Evolutionary conservation across 2,329 filamentous ascomycete genomes (phyloP).

Genomic region (Fusarium nanum): DNA sequence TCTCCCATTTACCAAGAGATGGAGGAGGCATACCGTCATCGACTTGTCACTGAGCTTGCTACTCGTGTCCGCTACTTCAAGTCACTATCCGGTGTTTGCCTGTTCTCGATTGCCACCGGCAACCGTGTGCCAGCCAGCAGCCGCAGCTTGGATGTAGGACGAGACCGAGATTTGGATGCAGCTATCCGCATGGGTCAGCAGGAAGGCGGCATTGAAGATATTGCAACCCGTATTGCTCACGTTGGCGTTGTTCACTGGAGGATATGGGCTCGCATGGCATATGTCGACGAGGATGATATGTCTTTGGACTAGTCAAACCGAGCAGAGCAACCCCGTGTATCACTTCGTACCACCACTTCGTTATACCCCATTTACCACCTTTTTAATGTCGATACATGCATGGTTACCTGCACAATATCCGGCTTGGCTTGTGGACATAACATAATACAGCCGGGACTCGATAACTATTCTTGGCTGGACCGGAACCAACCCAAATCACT

Average conservation of each 20-base stretch:
- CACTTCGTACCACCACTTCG: conserved; percentile 24
- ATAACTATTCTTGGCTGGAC: conserved; percentile 33
- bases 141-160: conserved; percentile 50
- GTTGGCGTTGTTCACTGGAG: conserved; percentile 89
- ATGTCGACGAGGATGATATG: conserved; percentile 61
- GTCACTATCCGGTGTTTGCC: conserved; percentile 62
- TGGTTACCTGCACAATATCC: conserved; percentile 18
- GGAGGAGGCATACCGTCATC: conserved; percentile 62
- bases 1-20: conserved; percentile 61
- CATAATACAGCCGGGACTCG: conserved; percentile 8
- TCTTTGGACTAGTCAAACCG: conserved; percentile 45
- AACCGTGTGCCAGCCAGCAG: conserved; percentile 57
- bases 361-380: conserved; percentile 35
- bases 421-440: conserved; percentile 12
- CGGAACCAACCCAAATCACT: conserved; percentile 13
- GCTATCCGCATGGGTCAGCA: conserved; percentile 59
- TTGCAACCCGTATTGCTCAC: conserved; percentile 83
- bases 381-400: conserved; percentile 41
- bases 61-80: conserved; percentile 65
- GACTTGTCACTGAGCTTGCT: conserved; percentile 61
- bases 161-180: conserved; percentile 51
- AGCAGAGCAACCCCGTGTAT: conserved; percentile 16
- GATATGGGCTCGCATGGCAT: conserved; percentile 84
- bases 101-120: conserved; percentile 68
- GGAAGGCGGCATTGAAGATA: conserved; percentile 69